phyloP scores from a whole-genome alignment of 2,329 filamentous ascomycete species.

The Penicillium crustosum region DNA sequence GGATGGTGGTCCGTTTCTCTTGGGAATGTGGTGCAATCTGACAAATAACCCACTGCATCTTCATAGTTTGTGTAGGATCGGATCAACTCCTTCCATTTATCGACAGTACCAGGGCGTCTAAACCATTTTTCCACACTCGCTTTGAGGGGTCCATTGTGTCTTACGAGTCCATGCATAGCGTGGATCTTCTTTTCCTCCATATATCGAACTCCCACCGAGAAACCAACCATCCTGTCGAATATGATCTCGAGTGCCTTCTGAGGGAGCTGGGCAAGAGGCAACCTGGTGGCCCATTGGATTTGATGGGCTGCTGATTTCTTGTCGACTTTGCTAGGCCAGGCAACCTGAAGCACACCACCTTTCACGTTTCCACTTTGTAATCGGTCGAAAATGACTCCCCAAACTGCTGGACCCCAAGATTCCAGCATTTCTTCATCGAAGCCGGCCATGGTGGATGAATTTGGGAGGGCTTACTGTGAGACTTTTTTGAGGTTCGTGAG shows the following conservation, averaged over 20 bases:
- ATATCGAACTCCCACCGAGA: conserved; percentile 1
- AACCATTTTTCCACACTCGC: background rate
- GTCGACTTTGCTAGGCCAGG: background rate
- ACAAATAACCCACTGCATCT: background rate
- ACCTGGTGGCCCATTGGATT: conserved; percentile 5
- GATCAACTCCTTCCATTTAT: background rate
- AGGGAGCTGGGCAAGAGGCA: background rate
- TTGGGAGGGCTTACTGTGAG: background rate
- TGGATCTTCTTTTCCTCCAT: conserved; percentile 7
- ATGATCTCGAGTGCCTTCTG: background rate
- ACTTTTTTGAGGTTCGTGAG: too few species aligned
- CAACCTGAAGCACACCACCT: background rate
- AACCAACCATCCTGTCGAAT: background rate
- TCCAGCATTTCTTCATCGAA: background rate
- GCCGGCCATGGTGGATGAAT: background rate
- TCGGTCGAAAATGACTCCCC: conserved; percentile 7
- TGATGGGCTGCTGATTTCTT: background rate
- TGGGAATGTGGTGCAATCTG: background rate
- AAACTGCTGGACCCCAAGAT: conserved; percentile 2
- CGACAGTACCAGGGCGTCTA: background rate
- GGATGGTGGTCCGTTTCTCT: background rate
- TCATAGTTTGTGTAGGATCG: background rate
- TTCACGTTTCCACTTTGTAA: conserved; percentile 4
- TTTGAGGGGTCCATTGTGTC: background rate
- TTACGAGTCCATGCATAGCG: background rate